A percentile compares a stretch with the other conserved stretches of the same genome.
phyloP scores from a whole-genome alignment of 768 basidiomycete species.

The Macrolepiota fuliginosa region DNA sequence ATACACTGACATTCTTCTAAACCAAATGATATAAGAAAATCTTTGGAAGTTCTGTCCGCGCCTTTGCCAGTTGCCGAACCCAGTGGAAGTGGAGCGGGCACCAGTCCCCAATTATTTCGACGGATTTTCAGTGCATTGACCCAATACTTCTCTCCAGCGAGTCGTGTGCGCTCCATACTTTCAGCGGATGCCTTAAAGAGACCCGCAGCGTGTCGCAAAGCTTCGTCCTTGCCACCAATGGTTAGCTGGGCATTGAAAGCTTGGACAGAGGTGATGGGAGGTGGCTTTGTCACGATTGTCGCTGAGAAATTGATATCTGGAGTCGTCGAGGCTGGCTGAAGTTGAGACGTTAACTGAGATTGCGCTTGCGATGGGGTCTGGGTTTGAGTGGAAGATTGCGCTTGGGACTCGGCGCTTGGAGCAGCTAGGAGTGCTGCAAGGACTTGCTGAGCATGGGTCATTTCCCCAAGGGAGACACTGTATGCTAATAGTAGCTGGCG shows the following conservation, averaged over 20 bases:
- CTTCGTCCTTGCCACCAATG: conserved; percentile 79
- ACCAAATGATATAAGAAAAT: conserved; percentile 78
- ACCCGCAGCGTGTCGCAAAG: conserved; percentile 68
- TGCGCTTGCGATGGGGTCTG: not conserved
- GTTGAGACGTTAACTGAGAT: conserved; percentile 10
- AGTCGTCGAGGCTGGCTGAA: conserved; percentile 20
- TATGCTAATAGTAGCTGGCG: conserved; percentile 12
- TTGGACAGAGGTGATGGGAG: conserved; percentile 63
- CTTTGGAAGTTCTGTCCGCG: conserved; percentile 76
- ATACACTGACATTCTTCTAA: conserved; percentile 71
- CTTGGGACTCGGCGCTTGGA: not conserved
- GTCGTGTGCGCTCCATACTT: conserved; percentile 61
- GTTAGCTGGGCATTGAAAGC: conserved; percentile 71
- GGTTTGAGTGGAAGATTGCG: not conserved
- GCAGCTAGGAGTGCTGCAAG: conserved; percentile 55
- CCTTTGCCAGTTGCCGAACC: conserved; percentile 74
- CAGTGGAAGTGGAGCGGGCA: conserved; percentile 73
- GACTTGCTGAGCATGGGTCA: conserved; percentile 73
- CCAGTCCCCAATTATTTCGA: conserved; percentile 75
- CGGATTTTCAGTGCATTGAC: conserved; percentile 76
- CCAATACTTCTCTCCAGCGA: conserved; percentile 76
- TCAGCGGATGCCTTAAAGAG: conserved; percentile 70
- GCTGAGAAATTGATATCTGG: conserved; percentile 42
- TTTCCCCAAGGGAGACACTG: conserved; percentile 77
- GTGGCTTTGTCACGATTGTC: conserved; percentile 63